These are phyloP conservation scores for Curvularia verruculosa DNA, from an alignment of 2,329 filamentous ascomycete species.

Conservation along the genomic window DNA sequence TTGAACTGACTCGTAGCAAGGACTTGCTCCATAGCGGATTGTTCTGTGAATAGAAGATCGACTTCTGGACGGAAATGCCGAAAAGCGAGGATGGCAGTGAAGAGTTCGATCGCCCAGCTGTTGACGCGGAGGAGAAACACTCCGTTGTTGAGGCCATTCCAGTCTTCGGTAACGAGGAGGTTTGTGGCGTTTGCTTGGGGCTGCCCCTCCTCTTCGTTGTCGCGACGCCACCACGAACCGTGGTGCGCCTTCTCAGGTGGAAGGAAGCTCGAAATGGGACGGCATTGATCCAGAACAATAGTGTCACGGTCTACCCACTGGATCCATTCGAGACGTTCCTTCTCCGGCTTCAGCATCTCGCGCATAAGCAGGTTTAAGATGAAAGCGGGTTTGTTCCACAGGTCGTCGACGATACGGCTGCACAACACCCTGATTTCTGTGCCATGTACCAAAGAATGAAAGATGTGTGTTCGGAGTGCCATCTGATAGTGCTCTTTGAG, in stretches of 20 bases:
- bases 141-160: conserved; percentile 53
- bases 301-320: conserved; percentile 55
- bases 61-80: conserved; percentile 48
- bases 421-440: conserved; percentile 53
- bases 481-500: conserved; percentile 49
- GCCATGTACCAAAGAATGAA: conserved; percentile 40
- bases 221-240: conserved; percentile 23
- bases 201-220: background rate
- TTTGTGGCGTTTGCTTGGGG: conserved; percentile 28
- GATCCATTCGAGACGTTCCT: conserved; percentile 51
- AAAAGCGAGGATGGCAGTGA: conserved; percentile 50
- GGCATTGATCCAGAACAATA: conserved; percentile 52
- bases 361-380: conserved; percentile 49
- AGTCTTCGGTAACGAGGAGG: conserved; percentile 49
- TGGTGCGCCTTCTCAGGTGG: conserved; percentile 33
- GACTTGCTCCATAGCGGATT: conserved; percentile 51
- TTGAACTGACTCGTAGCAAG: conserved; percentile 44
- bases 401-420: conserved; percentile 50
- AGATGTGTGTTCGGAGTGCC: conserved; percentile 50
- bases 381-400: conserved; percentile 56
- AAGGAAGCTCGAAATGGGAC: conserved; percentile 50
- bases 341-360: conserved; percentile 45
- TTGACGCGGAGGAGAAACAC: conserved; percentile 52
- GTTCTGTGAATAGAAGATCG: conserved; percentile 48
- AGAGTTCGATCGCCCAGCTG: conserved; percentile 49